Conservation (phyloP, 164 flowering plant genomes). For the Vitis amurensis region DNA sequence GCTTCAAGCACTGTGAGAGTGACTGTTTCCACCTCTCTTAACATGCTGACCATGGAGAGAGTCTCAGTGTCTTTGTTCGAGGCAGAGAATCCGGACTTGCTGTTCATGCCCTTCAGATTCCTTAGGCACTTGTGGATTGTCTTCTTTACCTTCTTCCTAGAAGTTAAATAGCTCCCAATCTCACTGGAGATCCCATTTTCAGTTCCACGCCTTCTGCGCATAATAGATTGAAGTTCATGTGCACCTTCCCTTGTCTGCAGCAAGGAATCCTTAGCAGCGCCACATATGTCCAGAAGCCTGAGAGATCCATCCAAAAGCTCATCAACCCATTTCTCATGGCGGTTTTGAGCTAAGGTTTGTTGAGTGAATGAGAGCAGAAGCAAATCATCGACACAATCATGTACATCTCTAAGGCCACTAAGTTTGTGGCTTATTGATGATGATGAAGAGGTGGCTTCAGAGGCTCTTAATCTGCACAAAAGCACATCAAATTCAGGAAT, state of each 20-base stretch:
- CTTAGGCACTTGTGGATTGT: background rate
- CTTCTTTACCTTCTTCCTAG: background rate
- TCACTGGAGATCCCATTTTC: background rate
- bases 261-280: conserved; percentile 14
- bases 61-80: too few species aligned
- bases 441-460: background rate
- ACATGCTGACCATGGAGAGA: too few species aligned
- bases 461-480: too few species aligned
- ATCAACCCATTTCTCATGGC: too few species aligned
- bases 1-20: too few species aligned
- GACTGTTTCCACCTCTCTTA: too few species aligned
- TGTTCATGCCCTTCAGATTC: background rate
- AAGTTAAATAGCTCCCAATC: background rate
- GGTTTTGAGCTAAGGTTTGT: conserved; percentile 7
- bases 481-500: too few species aligned
- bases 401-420: conserved; percentile 7
- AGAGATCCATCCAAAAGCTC: conserved; percentile 12
- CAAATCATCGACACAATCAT: conserved; percentile 15
- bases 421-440: conserved; percentile 12
- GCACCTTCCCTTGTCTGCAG: conserved; percentile 9
- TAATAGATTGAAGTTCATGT: conserved; percentile 11
- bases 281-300: conserved; percentile 18
- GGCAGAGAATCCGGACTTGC: too few species aligned
- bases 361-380: conserved; percentile 12
- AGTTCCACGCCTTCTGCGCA: too few species aligned